Percentiles rank a stretch among this genome's conserved stretches.
These are phyloP conservation scores for Deinandra increscens DNA, from an alignment of 129 eudicot genomes.

Conservation along the genomic window DNA sequence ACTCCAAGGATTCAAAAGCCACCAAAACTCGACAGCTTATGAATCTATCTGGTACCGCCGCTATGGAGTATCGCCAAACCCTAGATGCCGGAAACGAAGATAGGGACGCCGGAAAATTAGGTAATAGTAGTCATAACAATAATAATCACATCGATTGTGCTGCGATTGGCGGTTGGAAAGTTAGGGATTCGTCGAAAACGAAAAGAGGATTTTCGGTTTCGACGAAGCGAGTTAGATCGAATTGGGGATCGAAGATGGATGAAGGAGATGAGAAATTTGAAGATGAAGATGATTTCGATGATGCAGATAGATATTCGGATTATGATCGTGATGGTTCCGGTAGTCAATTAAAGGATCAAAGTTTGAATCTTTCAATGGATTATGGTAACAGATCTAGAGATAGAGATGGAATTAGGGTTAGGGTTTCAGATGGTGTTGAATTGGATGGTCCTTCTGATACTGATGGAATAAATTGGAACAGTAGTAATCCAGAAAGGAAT, in stretches of 20 bases:
- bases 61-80: slow-evolving; percentile 28
- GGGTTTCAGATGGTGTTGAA: slow-evolving; percentile 47
- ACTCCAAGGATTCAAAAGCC: slow-evolving; percentile 41
- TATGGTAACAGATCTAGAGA: slow-evolving; percentile 19
- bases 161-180: slow-evolving; percentile 45
- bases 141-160: slow-evolving; percentile 14
- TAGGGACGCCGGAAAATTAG: slow-evolving; percentile 18
- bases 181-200: slow-evolving; percentile 26
- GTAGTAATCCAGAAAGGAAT: slow-evolving; percentile 31
- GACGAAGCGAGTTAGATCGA: slow-evolving; percentile 37
- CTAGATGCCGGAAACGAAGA: slow-evolving; percentile 14
- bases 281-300: slow-evolving; percentile 35
- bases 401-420: slow-evolving; percentile 18
- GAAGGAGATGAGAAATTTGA: slow-evolving; percentile 29
- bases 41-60: slow-evolving; percentile 40
- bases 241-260: slow-evolving; percentile 33
- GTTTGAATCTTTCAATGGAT: slow-evolving; percentile 46
- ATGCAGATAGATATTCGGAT: slow-evolving; percentile 42
- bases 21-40: slow-evolving; percentile 50
- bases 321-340: slow-evolving; percentile 45
- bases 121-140: neutral
- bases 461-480: slow-evolving; percentile 36
- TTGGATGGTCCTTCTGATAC: slow-evolving; percentile 45
- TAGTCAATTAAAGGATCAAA: slow-evolving; percentile 51
- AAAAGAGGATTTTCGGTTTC: slow-evolving; percentile 27